These are phyloP conservation scores for Penicillium parvum DNA, from an alignment of 495 filamentous ascomycete species.

Conservation along the genomic window DNA sequence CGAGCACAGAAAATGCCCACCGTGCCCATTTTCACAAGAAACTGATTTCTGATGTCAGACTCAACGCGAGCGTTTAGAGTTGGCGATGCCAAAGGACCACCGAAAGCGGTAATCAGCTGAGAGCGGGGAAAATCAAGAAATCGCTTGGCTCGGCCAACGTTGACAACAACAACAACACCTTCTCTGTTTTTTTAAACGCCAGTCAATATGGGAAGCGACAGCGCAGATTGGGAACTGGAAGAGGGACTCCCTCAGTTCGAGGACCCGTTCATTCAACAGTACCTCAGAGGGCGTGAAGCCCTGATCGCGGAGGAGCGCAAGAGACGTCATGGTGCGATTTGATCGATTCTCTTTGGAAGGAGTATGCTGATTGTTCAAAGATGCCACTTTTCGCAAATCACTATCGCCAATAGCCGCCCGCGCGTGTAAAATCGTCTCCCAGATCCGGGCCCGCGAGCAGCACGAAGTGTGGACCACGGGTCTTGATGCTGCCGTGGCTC, in stretches of 20 bases:
- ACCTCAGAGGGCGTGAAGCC: conserved; percentile 69
- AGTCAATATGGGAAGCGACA: conserved; percentile 19
- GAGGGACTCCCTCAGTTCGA: conserved; percentile 49
- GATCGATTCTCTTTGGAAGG: too few species aligned
- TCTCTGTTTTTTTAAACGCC: not conserved
- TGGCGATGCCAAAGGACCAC: too few species aligned
- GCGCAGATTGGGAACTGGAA: conserved; percentile 44
- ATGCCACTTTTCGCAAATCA: conserved; percentile 48
- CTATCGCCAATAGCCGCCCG: conserved; percentile 69
- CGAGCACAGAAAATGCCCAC: too few species aligned
- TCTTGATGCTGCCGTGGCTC: conserved; percentile 59
- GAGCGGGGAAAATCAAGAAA: too few species aligned
- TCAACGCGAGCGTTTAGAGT: too few species aligned
- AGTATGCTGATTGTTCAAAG: conserved; percentile 19
- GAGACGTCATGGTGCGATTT: conserved; percentile 73
- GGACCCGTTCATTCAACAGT: conserved; percentile 75
- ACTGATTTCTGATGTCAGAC: too few species aligned
- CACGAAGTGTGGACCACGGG: conserved; percentile 65
- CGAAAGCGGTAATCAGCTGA: too few species aligned
- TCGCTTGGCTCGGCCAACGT: too few species aligned
- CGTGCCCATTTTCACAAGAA: too few species aligned
- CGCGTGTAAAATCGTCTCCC: conserved; percentile 72
- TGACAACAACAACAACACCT: not conserved
- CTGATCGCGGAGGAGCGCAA: conserved; percentile 76
- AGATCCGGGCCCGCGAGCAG: conserved; percentile 73